These are phyloP conservation scores for Leccinellum rugosiceps DNA, from an alignment of 768 basidiomycete species.

Conservation along the genomic window DNA sequence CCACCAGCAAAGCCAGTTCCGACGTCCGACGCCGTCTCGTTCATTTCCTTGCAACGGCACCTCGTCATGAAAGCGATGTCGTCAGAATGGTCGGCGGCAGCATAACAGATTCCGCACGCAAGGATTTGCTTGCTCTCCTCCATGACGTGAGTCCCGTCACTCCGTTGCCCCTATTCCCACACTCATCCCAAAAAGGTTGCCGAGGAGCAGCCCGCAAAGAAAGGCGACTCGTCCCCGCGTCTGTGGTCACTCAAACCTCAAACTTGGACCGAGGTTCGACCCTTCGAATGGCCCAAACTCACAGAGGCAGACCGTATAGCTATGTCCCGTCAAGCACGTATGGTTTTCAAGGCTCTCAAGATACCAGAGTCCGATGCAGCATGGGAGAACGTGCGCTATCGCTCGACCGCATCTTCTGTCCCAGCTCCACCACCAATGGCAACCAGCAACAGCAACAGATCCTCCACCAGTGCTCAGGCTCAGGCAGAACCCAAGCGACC, in stretches of 20 bases:
- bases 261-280: conserved; percentile 69
- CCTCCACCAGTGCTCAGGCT: conserved; percentile 23
- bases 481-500: conserved; percentile 41
- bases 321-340: conserved; percentile 53
- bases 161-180: too few species aligned
- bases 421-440: conserved; percentile 17
- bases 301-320: conserved; percentile 43
- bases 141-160: conserved; percentile 41
- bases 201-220: conserved; percentile 39
- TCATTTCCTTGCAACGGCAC: conserved; percentile 47
- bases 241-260: conserved; percentile 53
- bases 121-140: conserved; percentile 47
- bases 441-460: conserved; percentile 19
- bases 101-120: conserved; percentile 32
- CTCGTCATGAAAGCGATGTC: conserved; percentile 39
- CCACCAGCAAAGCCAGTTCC: conserved; percentile 14
- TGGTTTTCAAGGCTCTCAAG: conserved; percentile 44
- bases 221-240: conserved; percentile 36
- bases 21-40: conserved; percentile 44
- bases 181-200: conserved; percentile 42
- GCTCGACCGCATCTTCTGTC: conserved; percentile 16
- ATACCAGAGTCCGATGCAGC: conserved; percentile 58
- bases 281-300: conserved; percentile 57
- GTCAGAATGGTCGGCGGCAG: conserved; percentile 46
- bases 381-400: conserved; percentile 55